These are phyloP conservation scores for Penicillium pulvis DNA, from an alignment of 495 filamentous ascomycete species.

Conservation along the genomic window DNA sequence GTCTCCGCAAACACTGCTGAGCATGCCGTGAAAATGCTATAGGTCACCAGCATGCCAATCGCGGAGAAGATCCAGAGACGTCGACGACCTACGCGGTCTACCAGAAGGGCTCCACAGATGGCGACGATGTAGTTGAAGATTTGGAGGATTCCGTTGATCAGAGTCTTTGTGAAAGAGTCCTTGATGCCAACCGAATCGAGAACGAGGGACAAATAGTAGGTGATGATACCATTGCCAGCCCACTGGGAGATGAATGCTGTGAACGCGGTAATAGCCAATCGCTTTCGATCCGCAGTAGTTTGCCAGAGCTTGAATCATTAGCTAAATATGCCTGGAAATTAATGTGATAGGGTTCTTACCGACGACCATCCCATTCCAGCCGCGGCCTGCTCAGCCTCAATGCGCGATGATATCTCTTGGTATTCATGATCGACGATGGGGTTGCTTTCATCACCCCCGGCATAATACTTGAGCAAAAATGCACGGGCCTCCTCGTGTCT, in stretches of 20 bases:
- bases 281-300: background rate
- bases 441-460: background rate
- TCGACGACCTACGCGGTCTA: background rate
- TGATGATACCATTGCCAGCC: background rate
- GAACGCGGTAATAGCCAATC: background rate
- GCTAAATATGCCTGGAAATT: too few species aligned
- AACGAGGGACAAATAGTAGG: background rate
- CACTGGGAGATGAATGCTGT: background rate
- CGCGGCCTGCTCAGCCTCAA: too few species aligned
- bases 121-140: background rate
- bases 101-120: background rate
- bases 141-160: background rate
- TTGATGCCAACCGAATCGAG: background rate
- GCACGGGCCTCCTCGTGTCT: background rate
- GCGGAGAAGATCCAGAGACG: background rate
- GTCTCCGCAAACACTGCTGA: background rate
- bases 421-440: background rate
- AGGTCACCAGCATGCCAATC: background rate
- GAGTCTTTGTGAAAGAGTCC: background rate
- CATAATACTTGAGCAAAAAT: background rate
- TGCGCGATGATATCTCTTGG: background rate
- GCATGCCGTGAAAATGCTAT: background rate
- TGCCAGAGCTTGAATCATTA: background rate
- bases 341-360: too few species aligned
- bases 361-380: too few species aligned